Conservation (phyloP, 352 stramenopile species). For the Pythium monospermum region DNA sequence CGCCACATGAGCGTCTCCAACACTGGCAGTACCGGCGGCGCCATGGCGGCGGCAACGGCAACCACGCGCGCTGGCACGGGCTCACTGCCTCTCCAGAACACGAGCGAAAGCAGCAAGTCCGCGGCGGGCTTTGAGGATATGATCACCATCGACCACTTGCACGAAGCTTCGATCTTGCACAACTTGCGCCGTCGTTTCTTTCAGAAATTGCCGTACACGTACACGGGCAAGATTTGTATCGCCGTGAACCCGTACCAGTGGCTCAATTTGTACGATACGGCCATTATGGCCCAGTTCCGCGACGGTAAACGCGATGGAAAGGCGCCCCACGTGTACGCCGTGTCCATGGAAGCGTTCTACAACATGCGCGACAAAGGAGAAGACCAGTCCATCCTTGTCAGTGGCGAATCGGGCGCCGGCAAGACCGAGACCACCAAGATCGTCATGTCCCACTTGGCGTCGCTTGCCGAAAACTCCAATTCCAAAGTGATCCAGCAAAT, state of each 20-base stretch:
- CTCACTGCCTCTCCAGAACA: constrained; percentile 72
- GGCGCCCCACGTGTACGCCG: constrained; percentile 77
- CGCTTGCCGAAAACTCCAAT: constrained; percentile 71
- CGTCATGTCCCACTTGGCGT: constrained; percentile 91
- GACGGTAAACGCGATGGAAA: constrained; percentile 71
- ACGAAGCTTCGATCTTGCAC: constrained; percentile 84
- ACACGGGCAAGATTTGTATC: constrained; percentile 86
- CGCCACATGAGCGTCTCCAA: constrained; percentile 60
- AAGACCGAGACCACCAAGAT: constrained; percentile 98
- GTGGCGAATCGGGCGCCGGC: constrained; percentile 92
- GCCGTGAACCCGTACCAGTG: constrained; percentile 87
- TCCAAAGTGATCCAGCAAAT: constrained; percentile 93
- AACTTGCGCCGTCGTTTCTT: constrained; percentile 80
- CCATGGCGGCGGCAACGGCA: background rate
- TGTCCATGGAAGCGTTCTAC: constrained; percentile 84
- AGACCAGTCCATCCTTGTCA: constrained; percentile 95
- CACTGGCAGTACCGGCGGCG: constrained; percentile 3
- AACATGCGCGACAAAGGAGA: constrained; percentile 66
- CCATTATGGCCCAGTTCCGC: constrained; percentile 66
- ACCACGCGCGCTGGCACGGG: background rate
- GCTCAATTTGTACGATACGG: constrained; percentile 76
- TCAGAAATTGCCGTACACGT: constrained; percentile 71
- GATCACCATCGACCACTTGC: constrained; percentile 84
- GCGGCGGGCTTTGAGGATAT: constrained; percentile 78
- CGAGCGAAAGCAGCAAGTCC: constrained; percentile 30